Evolutionary conservation across 1,139 yeast genomes (phyloP), one percentile per base, ranked within the genome.

Genomic region (Taphrina deformans): DNA sequence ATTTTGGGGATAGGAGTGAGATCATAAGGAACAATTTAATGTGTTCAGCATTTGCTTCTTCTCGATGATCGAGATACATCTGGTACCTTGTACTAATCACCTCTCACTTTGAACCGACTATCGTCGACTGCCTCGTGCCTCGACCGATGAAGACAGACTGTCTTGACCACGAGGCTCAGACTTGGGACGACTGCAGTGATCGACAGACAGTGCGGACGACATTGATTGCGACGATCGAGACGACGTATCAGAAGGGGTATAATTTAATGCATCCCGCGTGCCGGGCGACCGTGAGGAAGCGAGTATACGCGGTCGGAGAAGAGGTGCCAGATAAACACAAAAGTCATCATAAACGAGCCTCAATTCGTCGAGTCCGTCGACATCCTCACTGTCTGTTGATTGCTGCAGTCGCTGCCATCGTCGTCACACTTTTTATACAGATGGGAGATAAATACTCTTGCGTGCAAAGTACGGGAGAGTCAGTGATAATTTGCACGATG

Each of bases 281-380:
- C 46, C 55, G 18, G 23, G 38, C 45, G 21, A n/a, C 14, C 18
- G 5, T 29, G 33, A 29, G 33, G 14, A 31, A 7, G 31, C 33
- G 14, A 51, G 55, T 51, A 51, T 51, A 51, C 55, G 55, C 58
- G 58, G 58, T 53, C 58, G 58, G 58, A 53, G 58, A 53, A 53
- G 58, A 53, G 58, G 58, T 53, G 58, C 58, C 58, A 53, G 58
- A 53, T 53, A 53, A 53, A 53, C 58, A 53, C 58, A 53, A 53
- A 38, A 38, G 58, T 53, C 58, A 53, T 53, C 58, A 53, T 24
- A 21, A 44, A 44, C 48, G 27, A 44, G 41, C 16, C 41, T 38
- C 41, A 38, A 4, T 2, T 2, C 18, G 6, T 38, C 16, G 3
- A 2, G 16, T 12, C 16, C 41, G 18, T 38, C 41, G 16, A 12